Percentiles rank a stretch among this genome's conserved stretches.
Evolutionary conservation across 768 basidiomycete species (phyloP).

Genomic region (Tubosaeta brunneosetosa): DNA sequence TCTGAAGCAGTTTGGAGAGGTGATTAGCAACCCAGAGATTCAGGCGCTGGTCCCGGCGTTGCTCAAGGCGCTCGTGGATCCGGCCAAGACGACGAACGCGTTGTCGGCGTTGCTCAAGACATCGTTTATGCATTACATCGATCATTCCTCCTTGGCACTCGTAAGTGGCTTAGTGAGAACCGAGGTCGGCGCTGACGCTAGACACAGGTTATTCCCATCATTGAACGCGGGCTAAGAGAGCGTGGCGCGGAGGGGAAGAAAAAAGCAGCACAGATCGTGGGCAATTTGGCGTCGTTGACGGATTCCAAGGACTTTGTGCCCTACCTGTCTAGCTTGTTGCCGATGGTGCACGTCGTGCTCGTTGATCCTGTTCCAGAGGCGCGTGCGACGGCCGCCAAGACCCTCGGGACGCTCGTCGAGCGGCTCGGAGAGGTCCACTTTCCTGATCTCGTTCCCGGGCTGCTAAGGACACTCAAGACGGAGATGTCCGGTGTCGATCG

Average conservation of each 20-base stretch:
- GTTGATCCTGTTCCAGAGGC: slow-evolving; percentile 98
- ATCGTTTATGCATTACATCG: slow-evolving; percentile 97
- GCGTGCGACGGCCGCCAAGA: slow-evolving; percentile 94
- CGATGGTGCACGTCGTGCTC: slow-evolving; percentile 86
- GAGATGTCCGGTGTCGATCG: slow-evolving; percentile 94
- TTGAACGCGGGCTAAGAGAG: slow-evolving; percentile 89
- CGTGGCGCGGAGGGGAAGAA: slow-evolving; percentile 92
- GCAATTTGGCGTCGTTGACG: slow-evolving; percentile 89
- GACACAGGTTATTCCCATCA: slow-evolving; percentile 81
- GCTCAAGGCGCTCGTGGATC: slow-evolving; percentile 94
- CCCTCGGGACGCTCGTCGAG: slow-evolving; percentile 93
- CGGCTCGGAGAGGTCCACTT: slow-evolving; percentile 92
- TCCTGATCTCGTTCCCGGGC: slow-evolving; percentile 89
- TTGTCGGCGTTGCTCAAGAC: slow-evolving; percentile 85
- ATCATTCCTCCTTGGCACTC: slow-evolving; percentile 91
- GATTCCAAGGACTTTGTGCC: slow-evolving; percentile 92
- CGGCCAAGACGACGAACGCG: slow-evolving; percentile 82
- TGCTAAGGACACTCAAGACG: slow-evolving; percentile 83
- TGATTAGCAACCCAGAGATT: slow-evolving; percentile 96
- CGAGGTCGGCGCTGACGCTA: background rate
- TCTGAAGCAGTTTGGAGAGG: slow-evolving; percentile 96
- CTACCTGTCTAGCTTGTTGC: slow-evolving; percentile 83
- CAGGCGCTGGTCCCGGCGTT: slow-evolving; percentile 84
- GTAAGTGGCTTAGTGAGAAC: slow-evolving; percentile 38
- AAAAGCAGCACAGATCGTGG: slow-evolving; percentile 94